Evolutionary conservation across 192 early-diverging fungal genomes (phyloP).

Genomic region (Rhizoclosmatium globosum): DNA sequence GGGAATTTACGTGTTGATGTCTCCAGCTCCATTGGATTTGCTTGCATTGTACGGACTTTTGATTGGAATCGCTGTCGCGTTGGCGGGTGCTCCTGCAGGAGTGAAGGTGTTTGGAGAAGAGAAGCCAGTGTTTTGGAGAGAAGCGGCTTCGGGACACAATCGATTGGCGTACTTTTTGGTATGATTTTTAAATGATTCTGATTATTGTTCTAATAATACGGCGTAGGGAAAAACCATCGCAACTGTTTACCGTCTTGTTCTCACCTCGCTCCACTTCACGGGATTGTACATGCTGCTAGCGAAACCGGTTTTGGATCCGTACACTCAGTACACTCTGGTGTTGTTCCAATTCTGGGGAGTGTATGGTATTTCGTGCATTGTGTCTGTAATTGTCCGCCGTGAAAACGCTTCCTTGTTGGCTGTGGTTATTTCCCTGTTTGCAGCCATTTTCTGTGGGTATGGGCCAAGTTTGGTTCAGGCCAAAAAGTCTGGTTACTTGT

Average conservation of each 20-base stretch:
- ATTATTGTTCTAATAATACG: not conserved
- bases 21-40: conserved; percentile 50
- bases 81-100: conserved; percentile 55
- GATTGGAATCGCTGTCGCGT: conserved; percentile 47
- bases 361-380: conserved; percentile 55
- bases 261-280: conserved; percentile 56
- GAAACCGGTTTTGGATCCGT: conserved; percentile 42
- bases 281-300: conserved; percentile 48
- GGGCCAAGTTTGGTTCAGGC: conserved; percentile 51
- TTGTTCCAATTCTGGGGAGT: conserved; percentile 56
- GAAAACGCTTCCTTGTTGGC: conserved; percentile 53
- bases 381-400: conserved; percentile 48
- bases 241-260: conserved; percentile 49
- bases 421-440: conserved; percentile 50
- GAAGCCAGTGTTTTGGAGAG: conserved; percentile 59
- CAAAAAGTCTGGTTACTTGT: conserved; percentile 48
- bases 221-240: conserved; percentile 50
- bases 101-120: conserved; percentile 62
- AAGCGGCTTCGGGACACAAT: conserved; percentile 56
- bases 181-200: conserved; percentile 13
- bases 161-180: conserved; percentile 41
- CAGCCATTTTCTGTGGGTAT: conserved; percentile 61
- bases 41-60: conserved; percentile 46
- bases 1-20: conserved; percentile 49
- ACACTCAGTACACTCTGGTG: conserved; percentile 44